Evolutionary conservation across 1,284 basidiomycete species (phyloP).

Genomic region (Austroboletus novae-zelandiae): DNA sequence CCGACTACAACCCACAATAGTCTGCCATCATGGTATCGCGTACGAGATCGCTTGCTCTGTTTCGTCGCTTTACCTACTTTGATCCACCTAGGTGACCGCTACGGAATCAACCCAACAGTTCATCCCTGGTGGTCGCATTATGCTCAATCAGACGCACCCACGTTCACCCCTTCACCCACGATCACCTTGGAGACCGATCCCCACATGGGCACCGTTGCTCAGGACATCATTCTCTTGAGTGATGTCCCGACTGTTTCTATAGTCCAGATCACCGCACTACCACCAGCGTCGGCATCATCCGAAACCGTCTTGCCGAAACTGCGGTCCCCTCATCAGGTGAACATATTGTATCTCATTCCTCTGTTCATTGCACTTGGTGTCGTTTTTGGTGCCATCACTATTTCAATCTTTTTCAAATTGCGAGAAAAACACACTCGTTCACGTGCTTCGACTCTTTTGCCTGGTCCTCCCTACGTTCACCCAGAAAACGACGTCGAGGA

Average conservation of each 20-base stretch:
- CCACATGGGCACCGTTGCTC: neutral
- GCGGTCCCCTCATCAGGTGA: constrained; percentile 24
- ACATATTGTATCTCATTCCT: constrained; percentile 40
- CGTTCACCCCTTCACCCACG: neutral
- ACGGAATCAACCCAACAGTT: constrained; percentile 14
- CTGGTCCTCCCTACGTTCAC: constrained; percentile 40
- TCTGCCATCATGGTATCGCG: constrained; percentile 9
- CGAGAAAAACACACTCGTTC: constrained; percentile 2
- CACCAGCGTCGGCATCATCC: constrained; percentile 32
- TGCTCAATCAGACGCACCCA: constrained; percentile 2
- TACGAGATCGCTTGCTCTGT: constrained; percentile 6
- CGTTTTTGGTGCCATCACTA: constrained; percentile 32
- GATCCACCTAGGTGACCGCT: constrained; percentile 8
- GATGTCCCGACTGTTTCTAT: constrained; percentile 8
- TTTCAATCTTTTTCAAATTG: constrained; percentile 23
- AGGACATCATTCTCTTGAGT: constrained; percentile 1
- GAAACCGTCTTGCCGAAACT: constrained; percentile 22
- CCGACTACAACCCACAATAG: constrained; percentile 29
- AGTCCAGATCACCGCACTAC: constrained; percentile 39
- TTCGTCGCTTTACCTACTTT: constrained; percentile 5
- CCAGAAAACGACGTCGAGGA: constrained; percentile 20
- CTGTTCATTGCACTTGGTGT: constrained; percentile 40
- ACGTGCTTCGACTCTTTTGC: constrained; percentile 25
- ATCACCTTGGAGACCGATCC: neutral
- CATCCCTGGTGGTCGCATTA: constrained; percentile 2